A percentile compares a stretch with the other conserved stretches of the same genome.
phyloP scores from a whole-genome alignment of 2,329 filamentous ascomycete species.

The Penicillium sp. region DNA sequence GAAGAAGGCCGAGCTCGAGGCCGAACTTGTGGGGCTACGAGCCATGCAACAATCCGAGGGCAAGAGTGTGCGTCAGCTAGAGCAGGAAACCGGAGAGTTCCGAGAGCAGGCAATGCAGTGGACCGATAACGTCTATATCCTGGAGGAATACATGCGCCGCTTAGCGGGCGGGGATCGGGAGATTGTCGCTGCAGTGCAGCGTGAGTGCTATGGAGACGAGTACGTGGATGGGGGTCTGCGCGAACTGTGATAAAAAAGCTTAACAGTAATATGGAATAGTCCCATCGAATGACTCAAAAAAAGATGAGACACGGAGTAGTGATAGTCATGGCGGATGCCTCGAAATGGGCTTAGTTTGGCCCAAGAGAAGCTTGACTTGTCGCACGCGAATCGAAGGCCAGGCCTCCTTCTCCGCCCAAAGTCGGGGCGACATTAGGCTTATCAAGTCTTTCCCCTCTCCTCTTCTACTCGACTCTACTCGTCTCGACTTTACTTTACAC shows the following conservation, averaged over 20 bases:
- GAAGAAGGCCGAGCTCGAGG: slow-evolving; percentile 23
- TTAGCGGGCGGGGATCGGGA: slow-evolving; percentile 45
- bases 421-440: background rate
- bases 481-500: slow-evolving; percentile 3
- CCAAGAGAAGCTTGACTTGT: slow-evolving; percentile 38
- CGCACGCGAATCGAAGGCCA: slow-evolving; percentile 24
- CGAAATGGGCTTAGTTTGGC: slow-evolving; percentile 11
- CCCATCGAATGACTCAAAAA: background rate
- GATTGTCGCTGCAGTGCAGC: slow-evolving; percentile 43
- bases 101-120: slow-evolving; percentile 35
- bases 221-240: slow-evolving; percentile 55
- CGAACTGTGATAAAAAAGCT: slow-evolving; percentile 32
- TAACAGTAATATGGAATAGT: background rate
- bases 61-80: slow-evolving; percentile 33
- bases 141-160: slow-evolving; percentile 42
- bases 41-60: slow-evolving; percentile 33
- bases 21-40: slow-evolving; percentile 35
- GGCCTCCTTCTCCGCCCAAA: slow-evolving; percentile 2
- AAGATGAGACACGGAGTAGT: background rate
- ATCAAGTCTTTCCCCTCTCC: background rate
- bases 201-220: slow-evolving; percentile 53
- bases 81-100: slow-evolving; percentile 33
- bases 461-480: background rate
- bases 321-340: slow-evolving; percentile 18
- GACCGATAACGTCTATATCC: slow-evolving; percentile 47